A percentile compares a stretch with the other conserved stretches of the same genome.
These are phyloP conservation scores for Saccharum hybrid DNA, from an alignment of 202 grass and related monocot genomes.

Conservation along the genomic window DNA sequence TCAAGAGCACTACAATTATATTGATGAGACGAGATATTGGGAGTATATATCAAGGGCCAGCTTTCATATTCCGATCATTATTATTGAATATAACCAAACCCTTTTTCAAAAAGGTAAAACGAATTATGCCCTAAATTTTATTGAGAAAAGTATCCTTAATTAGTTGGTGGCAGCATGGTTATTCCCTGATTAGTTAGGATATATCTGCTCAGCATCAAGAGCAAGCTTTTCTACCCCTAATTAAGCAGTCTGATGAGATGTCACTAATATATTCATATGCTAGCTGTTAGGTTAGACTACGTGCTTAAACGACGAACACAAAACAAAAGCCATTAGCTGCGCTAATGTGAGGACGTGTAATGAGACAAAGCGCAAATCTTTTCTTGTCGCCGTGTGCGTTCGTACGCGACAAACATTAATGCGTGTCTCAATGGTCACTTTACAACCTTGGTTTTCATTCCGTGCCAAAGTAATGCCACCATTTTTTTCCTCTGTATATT, in stretches of 20 bases:
- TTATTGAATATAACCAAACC: not conserved
- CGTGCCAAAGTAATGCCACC: constrained; percentile 25
- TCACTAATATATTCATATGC: constrained; percentile 34
- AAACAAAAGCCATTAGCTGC: constrained; percentile 46
- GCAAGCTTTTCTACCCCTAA: not conserved
- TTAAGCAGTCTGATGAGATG: constrained; percentile 15
- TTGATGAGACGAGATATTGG: not conserved
- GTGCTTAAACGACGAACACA: constrained; percentile 61
- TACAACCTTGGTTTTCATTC: constrained; percentile 30
- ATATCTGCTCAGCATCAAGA: not conserved
- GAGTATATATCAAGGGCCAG: not conserved
- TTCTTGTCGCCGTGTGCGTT: constrained; percentile 40
- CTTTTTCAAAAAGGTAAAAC: not conserved
- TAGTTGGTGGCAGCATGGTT: constrained; percentile 10
- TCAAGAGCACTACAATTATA: not conserved
- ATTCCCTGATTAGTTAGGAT: constrained; percentile 10
- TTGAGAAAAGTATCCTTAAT: not conserved
- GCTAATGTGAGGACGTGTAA: constrained; percentile 57
- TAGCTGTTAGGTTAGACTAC: constrained; percentile 14
- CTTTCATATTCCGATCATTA: not conserved
- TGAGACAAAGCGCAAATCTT: constrained; percentile 50
- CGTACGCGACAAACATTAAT: constrained; percentile 43
- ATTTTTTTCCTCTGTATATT: not conserved
- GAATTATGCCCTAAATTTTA: not conserved
- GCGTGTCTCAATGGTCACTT: constrained; percentile 37